These are phyloP conservation scores for Globisporangium cylindrosporum DNA, from an alignment of 352 stramenopile genomes.

Conservation along the genomic window DNA sequence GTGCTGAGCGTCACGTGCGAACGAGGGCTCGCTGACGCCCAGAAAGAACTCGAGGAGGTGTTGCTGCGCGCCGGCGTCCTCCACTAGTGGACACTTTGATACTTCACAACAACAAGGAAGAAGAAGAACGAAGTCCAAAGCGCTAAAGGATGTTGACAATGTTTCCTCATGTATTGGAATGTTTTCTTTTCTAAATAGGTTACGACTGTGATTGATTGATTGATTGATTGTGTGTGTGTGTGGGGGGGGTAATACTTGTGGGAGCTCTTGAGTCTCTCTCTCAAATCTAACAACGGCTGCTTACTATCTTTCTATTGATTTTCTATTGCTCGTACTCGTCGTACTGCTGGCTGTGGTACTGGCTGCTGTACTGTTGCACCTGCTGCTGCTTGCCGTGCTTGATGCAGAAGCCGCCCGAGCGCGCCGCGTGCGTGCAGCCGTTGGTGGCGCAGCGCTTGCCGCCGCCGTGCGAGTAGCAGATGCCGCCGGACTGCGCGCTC, in stretches of 20 bases:
- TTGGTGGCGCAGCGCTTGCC: conserved; percentile 78
- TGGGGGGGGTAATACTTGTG: not conserved
- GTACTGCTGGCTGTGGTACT: not conserved
- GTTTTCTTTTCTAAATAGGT: not conserved
- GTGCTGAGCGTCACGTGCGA: conserved; percentile 44
- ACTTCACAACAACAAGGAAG: not conserved
- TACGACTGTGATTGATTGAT: not conserved
- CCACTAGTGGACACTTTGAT: not conserved
- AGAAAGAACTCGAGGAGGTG: conserved; percentile 33
- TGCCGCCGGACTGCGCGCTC: conserved; percentile 75
- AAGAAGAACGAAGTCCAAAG: not conserved
- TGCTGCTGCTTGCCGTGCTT: conserved; percentile 77
- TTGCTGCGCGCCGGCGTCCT: conserved; percentile 3
- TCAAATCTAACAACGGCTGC: not conserved
- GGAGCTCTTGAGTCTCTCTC: not conserved
- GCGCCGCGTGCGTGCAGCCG: conserved; percentile 73
- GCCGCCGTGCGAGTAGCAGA: conserved; percentile 83
- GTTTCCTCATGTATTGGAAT: not conserved
- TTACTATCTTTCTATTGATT: not conserved
- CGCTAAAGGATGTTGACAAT: not conserved
- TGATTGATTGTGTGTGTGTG: not conserved
- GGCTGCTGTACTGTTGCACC: conserved; percentile 11
- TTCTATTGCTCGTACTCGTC: conserved; percentile 9
- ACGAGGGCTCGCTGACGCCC: conserved; percentile 30
- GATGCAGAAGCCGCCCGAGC: conserved; percentile 81